Base-by-base conservation (phyloP, 2,329 filamentous ascomycete species). In the Leptographium lundbergii region DNA sequence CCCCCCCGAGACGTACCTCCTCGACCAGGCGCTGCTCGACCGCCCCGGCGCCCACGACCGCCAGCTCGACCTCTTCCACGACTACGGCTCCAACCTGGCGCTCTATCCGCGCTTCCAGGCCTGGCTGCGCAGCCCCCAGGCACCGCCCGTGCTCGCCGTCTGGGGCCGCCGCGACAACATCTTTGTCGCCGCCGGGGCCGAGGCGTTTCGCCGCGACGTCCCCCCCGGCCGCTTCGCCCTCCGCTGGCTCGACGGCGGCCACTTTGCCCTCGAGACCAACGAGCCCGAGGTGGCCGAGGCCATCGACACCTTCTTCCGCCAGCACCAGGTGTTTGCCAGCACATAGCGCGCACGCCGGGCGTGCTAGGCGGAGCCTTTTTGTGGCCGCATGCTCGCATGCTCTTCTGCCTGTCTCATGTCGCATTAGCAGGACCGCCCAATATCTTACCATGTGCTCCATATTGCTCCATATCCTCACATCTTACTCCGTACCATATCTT, bases 101-200 rank as follows among this genome's bases (percentile, higher is more conserved):
- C 65, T 79, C n/a, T 84, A 84, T 64, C 76, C 77, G 0, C 63
- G 71, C 13, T 82, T 81, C 59, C 82, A 85, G 36, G 69, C 75
- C 54, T 85, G 79, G 61, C 76, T 85, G 52, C 69, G 77, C 4
- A 67, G 71, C 9, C 76, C 71, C 0, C 69, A 76, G 54, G 75
- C 82, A 0, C 59, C 32, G 17, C 81, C 81, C 0, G 65, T 84
- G 4, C 66, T 85, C 61, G 79, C 80, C 1, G 72, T 78, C 4
- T 85, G 82, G 82, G 81, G 82, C 0, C 78, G 77, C 69, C 75
- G 79, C 60, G 81, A 85, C 69, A 63, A 66, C 3, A 76, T 80
- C 36, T 81, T 81, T 63, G 65, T 78, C 0, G 64, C 74, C 0
- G 63, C 73, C 0, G 81, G 81, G 0, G 81, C 81, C 0, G 75